Evolutionary conservation across 2,329 filamentous ascomycete genomes (phyloP), one percentile per base, ranked within the genome.

Genomic region (Myriosclerotinia curreyana): DNA sequence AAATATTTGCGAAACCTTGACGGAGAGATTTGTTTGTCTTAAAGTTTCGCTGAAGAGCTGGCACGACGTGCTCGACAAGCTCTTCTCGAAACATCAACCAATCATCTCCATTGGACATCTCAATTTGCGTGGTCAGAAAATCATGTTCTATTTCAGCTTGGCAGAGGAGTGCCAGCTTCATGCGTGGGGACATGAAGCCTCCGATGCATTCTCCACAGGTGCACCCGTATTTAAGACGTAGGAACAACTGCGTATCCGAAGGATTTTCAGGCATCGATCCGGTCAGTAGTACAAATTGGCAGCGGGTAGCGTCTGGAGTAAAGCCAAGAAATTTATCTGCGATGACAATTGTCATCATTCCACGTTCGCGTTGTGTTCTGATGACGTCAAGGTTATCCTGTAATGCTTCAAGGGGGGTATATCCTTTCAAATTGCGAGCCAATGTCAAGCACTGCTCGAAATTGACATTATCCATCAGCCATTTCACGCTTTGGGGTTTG

Each of bases 151-250:
- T 53, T 60, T 75, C 69, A 8, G 73, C 74, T 55, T 74, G 67
- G 62, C 48, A 69, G 5, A 70, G 20, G 25, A 78, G 70, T 40
- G 70, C 71, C 49, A 64, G 63, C n/a, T 66, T 72, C 75, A 77
- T 78, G 52, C 75, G 73, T 20, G 75, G 73, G 54, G 75, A 78
- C 46, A 79, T 60, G 67, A 78, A 76, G 3, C 76, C 76, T 40
- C 66, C 69, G 20, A 75, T 62, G 66, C 76, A 77, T 65, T 74
- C 61, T 36, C 75, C 75, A 66, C 76, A 79, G 40, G 74, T 78
- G 66, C 77, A 79, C 15, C 76, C 75, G 60, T 70, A 75, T 62
- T 69, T 73, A 48, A 77, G 64, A 53, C 71, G 74, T 64, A 66
- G 62, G 44, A 54, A 14, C 14, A 31, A 31, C 28, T 9, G 52